Evolutionary conservation across 1,284 basidiomycete species (phyloP).

Genomic region (Kwoniella shivajii): DNA sequence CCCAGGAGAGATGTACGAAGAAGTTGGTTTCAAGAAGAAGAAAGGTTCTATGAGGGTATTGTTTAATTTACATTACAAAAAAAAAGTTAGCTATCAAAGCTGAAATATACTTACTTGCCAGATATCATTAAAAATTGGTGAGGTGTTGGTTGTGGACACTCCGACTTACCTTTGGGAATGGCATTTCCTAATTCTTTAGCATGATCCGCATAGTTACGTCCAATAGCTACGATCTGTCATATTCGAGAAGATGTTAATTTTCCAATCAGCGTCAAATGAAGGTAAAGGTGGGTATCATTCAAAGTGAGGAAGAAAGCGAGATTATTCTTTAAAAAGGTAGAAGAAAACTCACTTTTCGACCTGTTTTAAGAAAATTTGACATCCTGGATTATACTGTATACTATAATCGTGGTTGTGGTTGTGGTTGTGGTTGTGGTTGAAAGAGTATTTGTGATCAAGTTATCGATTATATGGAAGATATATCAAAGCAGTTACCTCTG

Average conservation of each 20-base stretch:
- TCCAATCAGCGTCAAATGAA: not conserved
- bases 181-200: slow-evolving; percentile 90
- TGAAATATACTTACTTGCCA: not conserved
- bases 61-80: too few relatives aligned
- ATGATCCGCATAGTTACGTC: slow-evolving; percentile 68
- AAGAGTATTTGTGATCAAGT: not conserved
- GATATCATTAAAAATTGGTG: too few relatives aligned
- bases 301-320: not conserved
- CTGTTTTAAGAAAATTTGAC: slow-evolving; percentile 48
- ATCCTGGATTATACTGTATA: slow-evolving; percentile 30
- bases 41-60: slow-evolving; percentile 69
- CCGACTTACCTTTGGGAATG: slow-evolving; percentile 64
- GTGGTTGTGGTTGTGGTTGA: too few relatives aligned
- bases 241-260: not conserved
- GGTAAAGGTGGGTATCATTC: not conserved
- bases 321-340: not conserved
- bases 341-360: slow-evolving; percentile 55
- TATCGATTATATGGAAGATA: not conserved
- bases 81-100: not conserved
- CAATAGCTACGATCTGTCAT: slow-evolving; percentile 76
- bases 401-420: too few relatives aligned
- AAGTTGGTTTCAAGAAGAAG: slow-evolving; percentile 97
- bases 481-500: too few relatives aligned
- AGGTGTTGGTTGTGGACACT: not conserved
- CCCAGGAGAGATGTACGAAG: slow-evolving; percentile 77